Conservation (phyloP, 345 rosid genomes). For the Hibiscus trionum region DNA sequence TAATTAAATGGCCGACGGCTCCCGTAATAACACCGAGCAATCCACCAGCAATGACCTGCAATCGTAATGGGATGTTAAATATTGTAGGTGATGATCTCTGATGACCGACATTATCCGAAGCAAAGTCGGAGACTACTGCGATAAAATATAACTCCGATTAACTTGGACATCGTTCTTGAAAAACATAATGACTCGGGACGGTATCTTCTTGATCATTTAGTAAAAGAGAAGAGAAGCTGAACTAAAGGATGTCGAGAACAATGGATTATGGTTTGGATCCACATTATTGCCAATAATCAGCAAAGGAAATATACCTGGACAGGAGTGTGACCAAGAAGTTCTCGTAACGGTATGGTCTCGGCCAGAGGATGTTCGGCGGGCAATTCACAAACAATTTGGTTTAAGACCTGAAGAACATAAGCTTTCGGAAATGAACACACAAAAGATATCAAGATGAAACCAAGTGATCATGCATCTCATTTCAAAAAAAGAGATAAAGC, state of each 20-base stretch:
- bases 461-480: not conserved
- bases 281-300: too few relatives aligned
- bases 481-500: not conserved
- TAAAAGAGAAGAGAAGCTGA: too few relatives aligned
- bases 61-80: not conserved
- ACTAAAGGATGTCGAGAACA: too few relatives aligned
- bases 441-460: not conserved
- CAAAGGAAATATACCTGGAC: conserved; percentile 42
- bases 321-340: conserved; percentile 88
- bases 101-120: not conserved
- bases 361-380: conserved; percentile 88
- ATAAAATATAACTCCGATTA: too few relatives aligned
- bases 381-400: conserved; percentile 85
- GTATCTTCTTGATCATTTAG: too few relatives aligned
- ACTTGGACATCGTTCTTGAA: too few relatives aligned
- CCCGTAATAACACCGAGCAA: conserved; percentile 59
- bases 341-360: conserved; percentile 68
- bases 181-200: not conserved
- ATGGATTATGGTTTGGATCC: too few relatives aligned
- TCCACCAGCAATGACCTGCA: conserved; percentile 74
- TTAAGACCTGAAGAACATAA: conserved; percentile 44
- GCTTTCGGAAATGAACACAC: too few relatives aligned
- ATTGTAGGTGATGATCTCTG: not conserved
- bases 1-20: conserved; percentile 45
- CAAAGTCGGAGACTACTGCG: too few relatives aligned